These are phyloP conservation scores for Sarocladium kiliense DNA, from an alignment of 2,329 filamentous ascomycete species.

Conservation along the genomic window DNA sequence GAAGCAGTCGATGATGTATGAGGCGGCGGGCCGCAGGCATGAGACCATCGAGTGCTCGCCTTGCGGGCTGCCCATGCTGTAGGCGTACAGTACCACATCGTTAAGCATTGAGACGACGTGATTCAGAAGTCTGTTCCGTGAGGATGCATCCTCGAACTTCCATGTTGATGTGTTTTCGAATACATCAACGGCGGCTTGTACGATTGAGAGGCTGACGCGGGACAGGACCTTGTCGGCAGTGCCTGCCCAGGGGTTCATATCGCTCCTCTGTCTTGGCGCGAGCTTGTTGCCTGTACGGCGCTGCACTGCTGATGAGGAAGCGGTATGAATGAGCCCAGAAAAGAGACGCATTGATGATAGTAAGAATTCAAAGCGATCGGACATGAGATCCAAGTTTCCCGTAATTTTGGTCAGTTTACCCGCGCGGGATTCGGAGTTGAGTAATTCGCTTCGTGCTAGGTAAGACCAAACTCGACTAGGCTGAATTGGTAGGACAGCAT, in stretches of 20 bases:
- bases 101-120: conserved; percentile 66
- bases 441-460: conserved; percentile 72
- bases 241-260: conserved; percentile 57
- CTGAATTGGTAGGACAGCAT: conserved; percentile 65
- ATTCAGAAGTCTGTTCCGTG: conserved; percentile 64
- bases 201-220: conserved; percentile 66
- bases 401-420: conserved; percentile 75
- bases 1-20: conserved; percentile 72
- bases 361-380: conserved; percentile 73
- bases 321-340: conserved; percentile 68
- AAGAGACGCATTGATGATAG: conserved; percentile 70
- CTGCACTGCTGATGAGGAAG: conserved; percentile 62
- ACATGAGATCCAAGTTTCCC: conserved; percentile 74
- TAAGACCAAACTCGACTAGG: conserved; percentile 89
- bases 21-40: conserved; percentile 66
- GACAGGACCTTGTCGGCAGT: conserved; percentile 74
- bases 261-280: conserved; percentile 36
- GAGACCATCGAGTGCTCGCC: conserved; percentile 43
- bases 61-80: conserved; percentile 63
- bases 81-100: conserved; percentile 65
- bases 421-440: conserved; percentile 70
- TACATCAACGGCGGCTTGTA: conserved; percentile 72
- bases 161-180: conserved; percentile 83
- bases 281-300: conserved; percentile 52
- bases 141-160: conserved; percentile 67